phyloP scores from a whole-genome alignment of 768 basidiomycete species.

The Tremella yokohamensis region DNA sequence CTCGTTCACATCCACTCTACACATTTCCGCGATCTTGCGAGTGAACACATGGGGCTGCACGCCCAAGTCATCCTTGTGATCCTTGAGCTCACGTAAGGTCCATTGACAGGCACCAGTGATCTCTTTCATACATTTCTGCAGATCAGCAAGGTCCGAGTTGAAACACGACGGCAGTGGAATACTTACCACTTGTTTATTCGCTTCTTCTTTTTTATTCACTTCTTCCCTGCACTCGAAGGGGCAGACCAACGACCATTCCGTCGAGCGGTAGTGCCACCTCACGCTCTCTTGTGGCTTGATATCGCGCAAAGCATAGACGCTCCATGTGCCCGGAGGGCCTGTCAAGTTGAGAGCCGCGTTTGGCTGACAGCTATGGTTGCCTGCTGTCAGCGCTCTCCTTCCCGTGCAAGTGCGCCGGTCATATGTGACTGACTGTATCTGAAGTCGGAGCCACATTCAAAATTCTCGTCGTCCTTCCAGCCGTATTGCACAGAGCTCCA shows the following conservation, averaged over 20 bases:
- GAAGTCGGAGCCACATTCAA: constrained; percentile 63
- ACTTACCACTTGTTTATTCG: no score
- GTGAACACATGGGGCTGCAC: no score
- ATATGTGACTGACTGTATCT: constrained; percentile 57
- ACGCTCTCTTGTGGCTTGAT: constrained; percentile 52
- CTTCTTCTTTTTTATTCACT: no score
- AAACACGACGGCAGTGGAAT: background rate
- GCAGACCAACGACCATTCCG: constrained; percentile 68
- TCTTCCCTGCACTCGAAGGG: constrained; percentile 61
- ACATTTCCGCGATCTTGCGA: no score
- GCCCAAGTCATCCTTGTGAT: no score
- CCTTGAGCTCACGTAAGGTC: no score
- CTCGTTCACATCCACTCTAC: no score
- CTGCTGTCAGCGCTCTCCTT: constrained; percentile 34
- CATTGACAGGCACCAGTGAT: no score
- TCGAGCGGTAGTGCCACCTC: constrained; percentile 65
- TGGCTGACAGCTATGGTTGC: constrained; percentile 41
- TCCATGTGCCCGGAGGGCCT: background rate
- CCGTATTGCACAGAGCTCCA: constrained; percentile 61
- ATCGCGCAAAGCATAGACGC: constrained; percentile 21
- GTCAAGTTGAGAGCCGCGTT: constrained; percentile 3
- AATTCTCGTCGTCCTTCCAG: constrained; percentile 54
- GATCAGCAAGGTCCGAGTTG: no score
- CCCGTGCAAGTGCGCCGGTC: no score
- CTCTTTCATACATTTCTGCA: no score